Evolutionary conservation across 2,329 filamentous ascomycete genomes (phyloP).

Genomic region (Corinectria fuckeliana): DNA sequence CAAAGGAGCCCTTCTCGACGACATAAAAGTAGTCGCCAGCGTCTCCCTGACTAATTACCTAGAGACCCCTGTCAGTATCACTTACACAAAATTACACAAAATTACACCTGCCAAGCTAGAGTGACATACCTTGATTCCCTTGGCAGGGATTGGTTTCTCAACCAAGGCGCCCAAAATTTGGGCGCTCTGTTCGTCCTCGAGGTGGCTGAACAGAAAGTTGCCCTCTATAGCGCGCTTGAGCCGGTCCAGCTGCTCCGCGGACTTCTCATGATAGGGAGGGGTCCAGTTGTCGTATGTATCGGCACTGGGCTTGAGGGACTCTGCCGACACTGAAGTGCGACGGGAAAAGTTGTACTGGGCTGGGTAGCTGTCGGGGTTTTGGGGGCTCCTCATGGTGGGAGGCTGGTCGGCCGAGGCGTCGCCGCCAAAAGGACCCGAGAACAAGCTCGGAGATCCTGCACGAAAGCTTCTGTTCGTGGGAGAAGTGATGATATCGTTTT

Average conservation of each 20-base stretch:
- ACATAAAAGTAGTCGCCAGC: conserved; percentile 98
- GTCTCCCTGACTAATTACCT: conserved; percentile 96
- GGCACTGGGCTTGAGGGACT: conserved; percentile 89
- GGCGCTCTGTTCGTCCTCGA: conserved; percentile 89
- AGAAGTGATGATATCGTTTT: conserved; percentile 76
- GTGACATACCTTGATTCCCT: conserved; percentile 71
- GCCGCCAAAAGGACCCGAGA: conserved; percentile 61
- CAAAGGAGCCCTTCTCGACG: conserved; percentile 88
- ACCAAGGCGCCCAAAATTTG: conserved; percentile 90
- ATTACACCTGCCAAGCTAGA: neutral
- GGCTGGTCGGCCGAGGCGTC: conserved; percentile 56
- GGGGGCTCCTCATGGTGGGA: conserved; percentile 54
- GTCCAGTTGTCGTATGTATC: conserved; percentile 88
- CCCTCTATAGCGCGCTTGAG: conserved; percentile 81
- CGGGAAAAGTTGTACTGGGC: conserved; percentile 93
- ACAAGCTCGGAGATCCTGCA: conserved; percentile 43
- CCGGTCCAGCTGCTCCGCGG: conserved; percentile 78
- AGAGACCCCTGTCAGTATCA: conserved; percentile 40
- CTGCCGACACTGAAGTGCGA: conserved; percentile 94
- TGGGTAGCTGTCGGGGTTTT: conserved; percentile 75
- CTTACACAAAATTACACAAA: no score
- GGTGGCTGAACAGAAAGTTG: conserved; percentile 93
- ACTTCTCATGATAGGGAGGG: conserved; percentile 85
- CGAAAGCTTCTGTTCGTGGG: conserved; percentile 71
- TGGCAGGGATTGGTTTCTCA: conserved; percentile 94